Evolutionary conservation across 2,329 filamentous ascomycete species (phyloP), one percentile per base, ranked within the genome.

Genomic region (Paracamarosporium sp.): DNA sequence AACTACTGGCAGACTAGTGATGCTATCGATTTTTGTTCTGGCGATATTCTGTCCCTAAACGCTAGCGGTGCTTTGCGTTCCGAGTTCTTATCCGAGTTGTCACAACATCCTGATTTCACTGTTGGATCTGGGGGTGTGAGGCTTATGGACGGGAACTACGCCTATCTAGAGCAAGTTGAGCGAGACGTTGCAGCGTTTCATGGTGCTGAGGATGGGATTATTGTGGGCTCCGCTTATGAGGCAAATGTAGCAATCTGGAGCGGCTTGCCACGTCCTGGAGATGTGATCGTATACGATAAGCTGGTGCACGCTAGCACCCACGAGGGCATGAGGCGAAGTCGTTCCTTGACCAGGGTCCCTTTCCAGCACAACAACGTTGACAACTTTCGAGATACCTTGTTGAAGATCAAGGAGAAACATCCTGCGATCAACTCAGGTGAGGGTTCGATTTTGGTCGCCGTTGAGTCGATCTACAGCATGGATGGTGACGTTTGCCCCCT

Each of bases 271-370:
- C 12, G 27, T 15, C 57, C 51, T 0, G 88, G 91, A 64, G 91
- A 94, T 68, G 89, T 89, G 68, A 80, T 90, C 36, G 86, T 93
- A n/a, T 91, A 93, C 64, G 91, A 0, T 68, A 88, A 89, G 69
- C 79, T 89, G 22, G 86, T 93, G n/a, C 91, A 94, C 64, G 91
- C 91, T 0, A 92, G 88, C 60, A 85, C 88, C 0, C 90, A 91
- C 55, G 89, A 92, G 66, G 91, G 91, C 0, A 90, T 93, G 87
- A 81, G 82, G 15, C 64, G 87, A 17, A 86, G 85, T 7, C 81
- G 87, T 1, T 87, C 86, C 0, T 73, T 66, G 0, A 71, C 64
- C 27, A 77, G 63, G n/a, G 50, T 83, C 0, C 51, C 81, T 0
- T 91, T 91, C 62, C 64, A 69, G 11, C 89, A 91, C 65, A 88